Evolutionary conservation across 768 basidiomycete genomes (phyloP), one percentile per base, ranked within the genome.

Genomic region (Russula virescens): DNA sequence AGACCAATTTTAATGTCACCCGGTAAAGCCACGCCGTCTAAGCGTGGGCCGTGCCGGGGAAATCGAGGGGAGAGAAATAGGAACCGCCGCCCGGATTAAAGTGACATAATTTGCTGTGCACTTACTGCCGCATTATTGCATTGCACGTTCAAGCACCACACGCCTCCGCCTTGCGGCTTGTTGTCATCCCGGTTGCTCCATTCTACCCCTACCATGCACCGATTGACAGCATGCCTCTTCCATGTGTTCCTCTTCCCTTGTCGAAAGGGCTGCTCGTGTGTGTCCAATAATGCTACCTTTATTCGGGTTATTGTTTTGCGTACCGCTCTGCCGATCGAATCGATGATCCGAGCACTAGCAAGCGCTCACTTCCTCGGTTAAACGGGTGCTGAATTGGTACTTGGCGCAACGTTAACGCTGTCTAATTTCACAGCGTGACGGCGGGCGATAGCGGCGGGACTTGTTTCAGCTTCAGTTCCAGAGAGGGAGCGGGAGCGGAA

Each of bases 21-120:
- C 55, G 57, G 54, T 26, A 31, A 46, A 3, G 8, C 63, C 63
- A 50, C 53, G 63, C 58, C 55, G 54, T 48, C 18, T 25, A 31
- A 53, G 63, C 63, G 53, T 64, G 57, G n/a, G n/a, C n/a, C n/a
- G n/a, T n/a, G n/a, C n/a, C 52, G 57, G 62, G 52, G 16, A 16
- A 47, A 16, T 31, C 21, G 42, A 50, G 2, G 13, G n/a, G n/a
- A n/a, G n/a, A n/a, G n/a, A n/a, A n/a, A n/a, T n/a, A n/a, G n/a
- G n/a, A n/a, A n/a, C n/a, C n/a, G n/a, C n/a, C n/a, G 25, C 49
- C 49, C 21, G 34, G n/a, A 35, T 25, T 13, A 23, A 8, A 14
- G 25, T 64, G 38, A 60, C 63, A 64, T 63, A 63, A 55, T 48
- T 38, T 34, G 58, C 58, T 50, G 58, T 64, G 63, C 62, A n/a